These are phyloP conservation scores for Hypoxylon fuscum DNA, from an alignment of 495 filamentous ascomycete genomes.

Conservation along the genomic window DNA sequence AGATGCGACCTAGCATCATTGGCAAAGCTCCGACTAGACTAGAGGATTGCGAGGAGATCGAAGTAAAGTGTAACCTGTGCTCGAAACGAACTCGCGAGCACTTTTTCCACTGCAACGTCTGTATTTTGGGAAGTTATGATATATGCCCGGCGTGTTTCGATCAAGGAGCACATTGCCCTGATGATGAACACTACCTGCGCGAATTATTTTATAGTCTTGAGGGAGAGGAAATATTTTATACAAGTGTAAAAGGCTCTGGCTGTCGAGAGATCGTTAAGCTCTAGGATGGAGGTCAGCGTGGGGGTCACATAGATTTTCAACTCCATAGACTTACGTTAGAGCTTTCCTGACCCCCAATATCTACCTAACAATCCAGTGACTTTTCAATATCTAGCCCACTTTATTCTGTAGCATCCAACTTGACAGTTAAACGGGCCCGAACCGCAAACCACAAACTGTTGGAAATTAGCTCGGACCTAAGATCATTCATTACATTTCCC, in stretches of 20 bases:
- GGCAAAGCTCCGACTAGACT: not conserved
- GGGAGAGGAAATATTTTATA: not conserved
- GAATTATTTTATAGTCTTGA: not conserved
- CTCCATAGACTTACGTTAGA: too few relatives aligned
- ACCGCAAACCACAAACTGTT: too few relatives aligned
- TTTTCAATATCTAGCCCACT: too few relatives aligned
- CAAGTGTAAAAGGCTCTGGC: not conserved
- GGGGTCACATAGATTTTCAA: not conserved
- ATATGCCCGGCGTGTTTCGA: not conserved
- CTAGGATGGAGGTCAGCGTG: not conserved
- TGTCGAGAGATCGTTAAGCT: not conserved
- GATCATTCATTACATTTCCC: too few relatives aligned
- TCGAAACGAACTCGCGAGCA: not conserved
- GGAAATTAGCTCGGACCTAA: too few relatives aligned
- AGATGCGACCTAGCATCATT: not conserved
- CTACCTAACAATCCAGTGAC: too few relatives aligned
- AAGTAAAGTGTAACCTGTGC: not conserved
- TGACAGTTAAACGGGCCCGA: too few relatives aligned
- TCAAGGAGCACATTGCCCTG: not conserved
- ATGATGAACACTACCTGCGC: not conserved
- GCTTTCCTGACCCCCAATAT: too few relatives aligned
- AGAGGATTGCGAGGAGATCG: not conserved
- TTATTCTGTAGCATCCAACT: too few relatives aligned
- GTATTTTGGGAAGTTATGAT: not conserved
- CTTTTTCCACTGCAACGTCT: conserved; percentile 1